Evolutionary conservation across 2,329 filamentous ascomycete species (phyloP), one percentile per base, ranked within the genome.

Genomic region (Aspergillus sp.): DNA sequence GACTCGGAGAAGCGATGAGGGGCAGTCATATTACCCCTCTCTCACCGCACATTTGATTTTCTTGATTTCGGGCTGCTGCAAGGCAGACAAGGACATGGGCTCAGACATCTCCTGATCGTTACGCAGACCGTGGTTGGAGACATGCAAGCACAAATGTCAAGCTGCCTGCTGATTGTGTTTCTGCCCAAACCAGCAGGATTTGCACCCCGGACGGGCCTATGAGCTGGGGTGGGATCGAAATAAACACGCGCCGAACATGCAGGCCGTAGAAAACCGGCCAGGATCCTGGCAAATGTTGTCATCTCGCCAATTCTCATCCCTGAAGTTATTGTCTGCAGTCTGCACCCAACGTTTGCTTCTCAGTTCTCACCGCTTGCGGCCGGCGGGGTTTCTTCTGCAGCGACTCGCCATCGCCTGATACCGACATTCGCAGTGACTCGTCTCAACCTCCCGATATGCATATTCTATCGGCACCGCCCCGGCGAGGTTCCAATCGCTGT

Each of bases 161-260:
- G 44, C 48, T 52, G 49, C 34, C 51, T 46, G 57, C 46, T 27
- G 56, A 48, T 65, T 62, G 54, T 47, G 52, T 67, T 67, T 63
- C 61, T 67, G 65, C 65, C 65, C 63, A 66, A 67, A 54, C 57
- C 52, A 61, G 51, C 58, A 57, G 55, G 50, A 56, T 52, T 40
- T 45, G 39, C 24, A 34, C 40, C 34, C 33, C 40, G 39, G 27
- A 41, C 39, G 37, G 47, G 46, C 56, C 62, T 64, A 62, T 65
- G 48, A 52, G 9, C 30, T 19, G 34, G 20, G 37, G 20, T 30
- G 24, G 13, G 22, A 30, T 49, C 19, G 42, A 58, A 62, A 47
- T 62, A 60, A 64, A 60, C 56, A 61, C 58, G 53, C 60, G 52
- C 58, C 40, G 48, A 53, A 30, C 39, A 54, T 61, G 56, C 61